These are phyloP conservation scores for Verticillium isaacii DNA, from an alignment of 2,329 filamentous ascomycete genomes.

Conservation along the genomic window DNA sequence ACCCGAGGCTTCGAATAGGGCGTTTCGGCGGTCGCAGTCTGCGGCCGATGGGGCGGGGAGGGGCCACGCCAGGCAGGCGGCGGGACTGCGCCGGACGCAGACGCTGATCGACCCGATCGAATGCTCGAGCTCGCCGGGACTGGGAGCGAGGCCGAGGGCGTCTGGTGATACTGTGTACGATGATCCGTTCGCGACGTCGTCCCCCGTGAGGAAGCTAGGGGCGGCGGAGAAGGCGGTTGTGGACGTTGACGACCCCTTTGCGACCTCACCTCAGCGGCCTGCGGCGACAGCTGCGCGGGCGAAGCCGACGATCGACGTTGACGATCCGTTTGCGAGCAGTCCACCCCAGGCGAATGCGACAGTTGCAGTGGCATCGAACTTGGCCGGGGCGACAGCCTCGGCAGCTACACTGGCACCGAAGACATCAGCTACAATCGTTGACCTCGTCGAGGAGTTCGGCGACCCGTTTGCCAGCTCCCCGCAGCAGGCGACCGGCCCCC, in stretches of 20 bases:
- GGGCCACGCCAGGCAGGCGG: not conserved
- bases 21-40: constrained; percentile 1
- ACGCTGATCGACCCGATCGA: constrained; percentile 23
- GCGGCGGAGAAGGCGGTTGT: not conserved
- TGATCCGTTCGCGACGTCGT: not conserved
- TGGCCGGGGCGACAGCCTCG: not conserved
- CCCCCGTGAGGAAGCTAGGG: not conserved
- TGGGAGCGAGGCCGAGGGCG: not conserved
- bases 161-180: not conserved
- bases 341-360: not conserved
- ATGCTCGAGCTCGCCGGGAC: constrained; percentile 28
- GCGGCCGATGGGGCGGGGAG: not conserved
- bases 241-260: not conserved
- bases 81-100: not conserved
- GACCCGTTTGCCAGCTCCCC: constrained; percentile 2
- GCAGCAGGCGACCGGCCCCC: not conserved
- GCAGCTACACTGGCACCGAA: not conserved
- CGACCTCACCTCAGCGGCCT: not conserved
- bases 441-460: constrained; percentile 4
- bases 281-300: not conserved
- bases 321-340: constrained; percentile 17
- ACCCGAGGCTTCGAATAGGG: not conserved
- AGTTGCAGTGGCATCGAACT: not conserved
- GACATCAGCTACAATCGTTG: not conserved
- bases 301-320: not conserved